Percentiles rank a stretch among this genome's conserved stretches.
phyloP scores from a whole-genome alignment of 2,329 filamentous ascomycete species.

The Boeremia exigua region DNA sequence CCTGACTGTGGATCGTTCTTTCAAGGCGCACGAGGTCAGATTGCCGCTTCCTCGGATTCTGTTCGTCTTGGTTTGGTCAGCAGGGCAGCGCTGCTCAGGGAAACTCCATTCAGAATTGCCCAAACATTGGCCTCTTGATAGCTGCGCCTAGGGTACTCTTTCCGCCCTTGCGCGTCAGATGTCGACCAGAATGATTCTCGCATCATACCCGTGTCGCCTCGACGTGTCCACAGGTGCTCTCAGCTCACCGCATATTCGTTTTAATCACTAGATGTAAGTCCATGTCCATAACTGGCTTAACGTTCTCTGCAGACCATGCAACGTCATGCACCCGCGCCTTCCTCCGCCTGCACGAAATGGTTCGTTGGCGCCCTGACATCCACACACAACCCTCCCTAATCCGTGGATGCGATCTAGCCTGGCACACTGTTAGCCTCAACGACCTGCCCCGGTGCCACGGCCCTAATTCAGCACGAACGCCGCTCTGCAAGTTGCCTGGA shows the following conservation, averaged over 20 bases:
- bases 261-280: neutral
- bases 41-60: neutral
- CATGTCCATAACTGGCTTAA: neutral
- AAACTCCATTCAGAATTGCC: no score
- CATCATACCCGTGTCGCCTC: neutral
- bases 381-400: constrained; percentile 8
- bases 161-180: neutral
- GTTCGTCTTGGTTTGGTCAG: neutral
- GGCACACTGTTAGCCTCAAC: neutral
- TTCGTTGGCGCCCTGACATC: constrained; percentile 13
- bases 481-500: neutral
- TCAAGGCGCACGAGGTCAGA: constrained; percentile 1
- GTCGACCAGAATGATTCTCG: neutral
- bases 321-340: constrained; percentile 23
- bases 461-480: constrained; percentile 8
- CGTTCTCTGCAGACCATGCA: constrained; percentile 7
- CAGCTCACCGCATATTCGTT: constrained; percentile 31
- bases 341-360: constrained; percentile 26
- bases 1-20: neutral
- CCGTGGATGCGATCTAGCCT: neutral
- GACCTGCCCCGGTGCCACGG: constrained; percentile 16
- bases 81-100: neutral
- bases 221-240: constrained; percentile 28
- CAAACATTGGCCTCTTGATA: no score
- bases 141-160: neutral